Evolutionary conservation across 352 stramenopile species (phyloP).

Genomic region (Peronospora belbahrii): DNA sequence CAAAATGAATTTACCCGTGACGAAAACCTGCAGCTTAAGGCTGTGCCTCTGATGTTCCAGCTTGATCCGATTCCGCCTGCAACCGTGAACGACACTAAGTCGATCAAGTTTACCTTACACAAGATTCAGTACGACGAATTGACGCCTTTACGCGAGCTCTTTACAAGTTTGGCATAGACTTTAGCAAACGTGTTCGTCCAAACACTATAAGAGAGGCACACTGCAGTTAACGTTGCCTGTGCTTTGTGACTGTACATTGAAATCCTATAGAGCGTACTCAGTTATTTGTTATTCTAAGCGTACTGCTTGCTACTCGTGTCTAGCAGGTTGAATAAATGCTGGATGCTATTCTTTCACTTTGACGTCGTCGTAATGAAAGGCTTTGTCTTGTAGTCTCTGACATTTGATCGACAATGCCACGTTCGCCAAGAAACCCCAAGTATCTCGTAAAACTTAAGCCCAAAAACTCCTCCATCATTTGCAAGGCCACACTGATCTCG

Average conservation of each 20-base stretch:
- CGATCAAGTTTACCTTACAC: constrained; percentile 34
- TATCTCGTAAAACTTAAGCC: constrained; percentile 62
- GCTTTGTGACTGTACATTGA: constrained; percentile 5
- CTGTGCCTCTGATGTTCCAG: constrained; percentile 48
- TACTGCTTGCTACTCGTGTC: constrained; percentile 2
- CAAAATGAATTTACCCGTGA: constrained; percentile 52
- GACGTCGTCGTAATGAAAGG: constrained; percentile 7
- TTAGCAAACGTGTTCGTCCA: constrained; percentile 1
- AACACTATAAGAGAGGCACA: background rate
- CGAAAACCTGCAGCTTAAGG: constrained; percentile 37
- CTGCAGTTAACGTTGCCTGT: constrained; percentile 1
- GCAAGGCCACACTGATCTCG: constrained; percentile 46
- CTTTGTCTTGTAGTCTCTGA: constrained; percentile 8
- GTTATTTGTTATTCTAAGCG: constrained; percentile 14
- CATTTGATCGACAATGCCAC: constrained; percentile 38
- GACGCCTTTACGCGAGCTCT: constrained; percentile 32
- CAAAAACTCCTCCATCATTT: constrained; percentile 64
- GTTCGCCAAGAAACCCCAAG: constrained; percentile 54
- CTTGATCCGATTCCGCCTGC: constrained; percentile 15
- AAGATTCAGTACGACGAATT: constrained; percentile 49
- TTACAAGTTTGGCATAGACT: constrained; percentile 24
- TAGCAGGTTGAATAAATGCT: constrained; percentile 4
- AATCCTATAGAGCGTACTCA: constrained; percentile 15
- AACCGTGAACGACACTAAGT: constrained; percentile 12
- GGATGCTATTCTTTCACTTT: constrained; percentile 10